These are phyloP conservation scores for Russula olivacea DNA, from an alignment of 768 basidiomycete species.

Conservation along the genomic window DNA sequence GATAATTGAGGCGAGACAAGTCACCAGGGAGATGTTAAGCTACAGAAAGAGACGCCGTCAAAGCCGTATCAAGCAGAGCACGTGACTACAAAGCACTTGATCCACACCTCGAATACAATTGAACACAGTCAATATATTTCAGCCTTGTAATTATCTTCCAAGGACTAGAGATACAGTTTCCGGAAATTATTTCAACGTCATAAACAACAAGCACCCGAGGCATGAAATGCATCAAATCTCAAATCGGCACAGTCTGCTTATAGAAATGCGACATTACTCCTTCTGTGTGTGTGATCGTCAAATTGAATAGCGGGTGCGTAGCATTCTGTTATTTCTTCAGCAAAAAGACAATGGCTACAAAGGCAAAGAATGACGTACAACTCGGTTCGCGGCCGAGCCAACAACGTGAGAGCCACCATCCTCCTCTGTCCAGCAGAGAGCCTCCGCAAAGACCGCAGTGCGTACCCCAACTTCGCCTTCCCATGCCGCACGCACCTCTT, in stretches of 20 bases:
- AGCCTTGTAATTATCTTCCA: not conserved
- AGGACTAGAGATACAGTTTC: slow-evolving; percentile 5
- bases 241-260: slow-evolving; percentile 43
- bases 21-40: not conserved
- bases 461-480: slow-evolving; percentile 33
- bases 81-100: not conserved
- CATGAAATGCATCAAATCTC: too few species aligned
- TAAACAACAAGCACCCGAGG: not conserved
- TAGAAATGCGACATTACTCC: slow-evolving; percentile 71
- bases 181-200: not conserved
- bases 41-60: not conserved
- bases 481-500: slow-evolving; percentile 40
- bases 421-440: slow-evolving; percentile 64
- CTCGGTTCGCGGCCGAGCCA: slow-evolving; percentile 55
- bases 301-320: slow-evolving; percentile 72
- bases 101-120: too few species aligned
- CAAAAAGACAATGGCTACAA: not conserved
- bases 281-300: slow-evolving; percentile 62
- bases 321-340: slow-evolving; percentile 51
- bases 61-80: not conserved
- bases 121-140: not conserved
- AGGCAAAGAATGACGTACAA: slow-evolving; percentile 40
- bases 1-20: not conserved
- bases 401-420: slow-evolving; percentile 50
- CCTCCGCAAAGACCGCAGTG: slow-evolving; percentile 45